Percentiles rank a stretch among this genome's conserved stretches.
Evolutionary conservation across 2,329 filamentous ascomycete species (phyloP).

Genomic region (Talaromyces sp.): DNA sequence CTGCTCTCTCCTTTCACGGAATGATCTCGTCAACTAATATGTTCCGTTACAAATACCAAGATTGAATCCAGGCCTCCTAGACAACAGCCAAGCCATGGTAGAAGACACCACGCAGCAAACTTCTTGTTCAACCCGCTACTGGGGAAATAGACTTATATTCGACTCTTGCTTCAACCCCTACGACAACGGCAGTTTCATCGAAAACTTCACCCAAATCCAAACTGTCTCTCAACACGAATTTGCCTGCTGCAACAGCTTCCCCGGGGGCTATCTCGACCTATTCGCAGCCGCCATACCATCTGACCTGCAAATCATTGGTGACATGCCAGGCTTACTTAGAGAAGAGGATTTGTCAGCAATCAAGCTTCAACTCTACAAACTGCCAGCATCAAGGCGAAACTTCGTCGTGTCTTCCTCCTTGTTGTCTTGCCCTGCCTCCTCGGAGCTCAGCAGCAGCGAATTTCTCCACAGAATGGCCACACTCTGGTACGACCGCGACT

Average conservation of each 20-base stretch:
- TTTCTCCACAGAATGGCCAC: neutral
- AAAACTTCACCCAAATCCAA: neutral
- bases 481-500: neutral
- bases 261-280: slow-evolving; percentile 4
- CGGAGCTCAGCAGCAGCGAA: neutral
- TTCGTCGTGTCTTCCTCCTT: neutral
- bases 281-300: neutral
- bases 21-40: too few species aligned
- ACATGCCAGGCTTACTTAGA: neutral
- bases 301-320: neutral
- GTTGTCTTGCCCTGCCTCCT: neutral
- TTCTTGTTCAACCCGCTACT: neutral
- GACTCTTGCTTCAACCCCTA: neutral
- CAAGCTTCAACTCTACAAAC: neutral
- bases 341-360: slow-evolving; percentile 2
- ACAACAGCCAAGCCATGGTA: neutral
- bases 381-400: neutral
- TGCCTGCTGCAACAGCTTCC: neutral
- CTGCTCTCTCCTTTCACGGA: neutral
- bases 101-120: neutral
- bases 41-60: neutral
- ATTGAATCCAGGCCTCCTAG: neutral
- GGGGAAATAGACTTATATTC: neutral
- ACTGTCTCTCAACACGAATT: neutral
- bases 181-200: neutral